phyloP scores from a whole-genome alignment of 2,329 filamentous ascomycete genomes.

The Penicillium sp. region DNA sequence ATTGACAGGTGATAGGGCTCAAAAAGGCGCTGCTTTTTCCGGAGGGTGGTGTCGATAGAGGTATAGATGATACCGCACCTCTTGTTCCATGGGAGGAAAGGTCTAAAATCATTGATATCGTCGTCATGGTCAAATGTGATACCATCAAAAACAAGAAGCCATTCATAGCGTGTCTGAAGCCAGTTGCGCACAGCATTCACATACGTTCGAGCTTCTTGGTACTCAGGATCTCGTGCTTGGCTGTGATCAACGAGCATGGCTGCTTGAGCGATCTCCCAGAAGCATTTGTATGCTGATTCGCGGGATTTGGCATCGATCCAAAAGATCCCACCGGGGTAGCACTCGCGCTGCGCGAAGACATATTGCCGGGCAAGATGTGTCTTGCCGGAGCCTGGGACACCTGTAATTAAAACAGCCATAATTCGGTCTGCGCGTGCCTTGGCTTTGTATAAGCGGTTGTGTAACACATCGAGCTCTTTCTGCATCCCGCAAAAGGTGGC shows the following conservation, averaged over 20 bases:
- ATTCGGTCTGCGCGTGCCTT: slow-evolving; percentile 58
- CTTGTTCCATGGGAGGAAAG: slow-evolving; percentile 63
- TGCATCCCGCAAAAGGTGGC: slow-evolving; percentile 61
- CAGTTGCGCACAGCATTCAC: slow-evolving; percentile 59
- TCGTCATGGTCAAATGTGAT: slow-evolving; percentile 59
- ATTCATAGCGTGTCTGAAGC: slow-evolving; percentile 61
- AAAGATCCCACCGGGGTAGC: slow-evolving; percentile 65
- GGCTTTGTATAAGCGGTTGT: slow-evolving; percentile 58
- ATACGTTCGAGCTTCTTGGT: slow-evolving; percentile 48
- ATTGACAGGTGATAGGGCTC: slow-evolving; percentile 59
- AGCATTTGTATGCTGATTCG: slow-evolving; percentile 59
- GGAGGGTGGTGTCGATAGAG: slow-evolving; percentile 59
- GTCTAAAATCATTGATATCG: slow-evolving; percentile 50
- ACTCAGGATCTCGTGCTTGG: slow-evolving; percentile 37
- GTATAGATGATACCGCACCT: slow-evolving; percentile 67
- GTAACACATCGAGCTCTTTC: slow-evolving; percentile 57
- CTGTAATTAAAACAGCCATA: slow-evolving; percentile 62
- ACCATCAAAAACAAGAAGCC: slow-evolving; percentile 67
- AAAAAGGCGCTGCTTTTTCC: slow-evolving; percentile 57
- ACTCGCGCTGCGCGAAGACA: slow-evolving; percentile 57
- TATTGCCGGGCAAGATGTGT: slow-evolving; percentile 67
- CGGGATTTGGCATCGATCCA: slow-evolving; percentile 65
- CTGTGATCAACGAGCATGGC: slow-evolving; percentile 50
- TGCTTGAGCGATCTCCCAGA: slow-evolving; percentile 63
- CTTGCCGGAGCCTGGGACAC: slow-evolving; percentile 65